Percentiles rank a stretch among this genome's conserved stretches.
phyloP scores from a whole-genome alignment of 345 rosid genomes.

The Geranium rotundifolium region DNA sequence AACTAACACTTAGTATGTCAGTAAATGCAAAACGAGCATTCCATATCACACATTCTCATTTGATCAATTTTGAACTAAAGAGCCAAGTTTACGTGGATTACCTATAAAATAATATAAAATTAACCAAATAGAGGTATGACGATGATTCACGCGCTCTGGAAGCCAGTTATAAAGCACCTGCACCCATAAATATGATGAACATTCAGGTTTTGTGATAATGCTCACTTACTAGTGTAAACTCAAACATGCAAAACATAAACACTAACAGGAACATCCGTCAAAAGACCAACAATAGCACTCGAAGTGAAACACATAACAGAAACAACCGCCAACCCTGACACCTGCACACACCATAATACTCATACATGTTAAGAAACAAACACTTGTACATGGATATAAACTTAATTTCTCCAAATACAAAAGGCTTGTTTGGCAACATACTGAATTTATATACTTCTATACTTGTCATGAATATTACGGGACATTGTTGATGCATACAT shows the following conservation, averaged over 20 bases:
- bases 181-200: conserved; percentile 9
- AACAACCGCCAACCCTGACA: conserved; percentile 50
- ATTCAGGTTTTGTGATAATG: background rate
- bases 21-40: background rate
- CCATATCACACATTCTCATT: too few relatives aligned
- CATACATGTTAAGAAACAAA: background rate
- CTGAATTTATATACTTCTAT: background rate
- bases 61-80: conserved; percentile 3
- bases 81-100: conserved; percentile 15
- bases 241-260: conserved; percentile 5
- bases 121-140: conserved; percentile 25
- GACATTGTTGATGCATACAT: background rate
- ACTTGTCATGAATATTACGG: background rate
- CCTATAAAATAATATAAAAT: conserved; percentile 50
- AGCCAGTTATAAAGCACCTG: conserved; percentile 48
- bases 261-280: conserved; percentile 44
- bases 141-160: conserved; percentile 15
- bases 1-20: background rate
- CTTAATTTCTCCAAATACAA: background rate
- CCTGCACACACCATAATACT: conserved; percentile 24
- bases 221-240: conserved; percentile 2
- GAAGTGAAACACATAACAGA: conserved; percentile 46
- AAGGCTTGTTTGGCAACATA: background rate
- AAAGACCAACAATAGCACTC: conserved; percentile 37
- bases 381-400: background rate